Base-by-base conservation (phyloP, 2,329 filamentous ascomycete species). In the Cladosporium phlei region DNA sequence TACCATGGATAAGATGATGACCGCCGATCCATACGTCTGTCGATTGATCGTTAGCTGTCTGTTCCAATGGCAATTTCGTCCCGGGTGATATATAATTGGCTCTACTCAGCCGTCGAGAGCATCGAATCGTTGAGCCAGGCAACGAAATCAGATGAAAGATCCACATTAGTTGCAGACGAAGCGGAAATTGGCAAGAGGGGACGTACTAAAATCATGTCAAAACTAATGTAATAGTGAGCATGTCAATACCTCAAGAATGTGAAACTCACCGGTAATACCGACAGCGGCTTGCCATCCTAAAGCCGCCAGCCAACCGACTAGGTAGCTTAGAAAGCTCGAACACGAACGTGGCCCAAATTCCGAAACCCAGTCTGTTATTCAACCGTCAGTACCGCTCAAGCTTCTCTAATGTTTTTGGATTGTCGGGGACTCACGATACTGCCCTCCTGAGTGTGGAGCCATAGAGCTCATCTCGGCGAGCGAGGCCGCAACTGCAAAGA, bases 401-500 rank as follows among this genome's bases (percentile, higher is more conserved):
- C 5, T 8, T n/a, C 5, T n/a, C 28, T 24, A 16, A 5, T 7
- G 11, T 16, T 5, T 9, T 19, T 4, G 35, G 2, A 16, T 16
- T 10, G 24, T n/a, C n/a, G 2, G 6, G 16, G 14, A 37, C 42
- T 37, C 17, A 45, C 42, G 48, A 22, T 54, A 62, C 32, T 61
- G 55, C 16, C 59, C 63, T 19, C 62, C 62, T 21, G 56, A 53
- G 10, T 58, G 64, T 0, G 62, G 59, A 8, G 59, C 59, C 60
- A 61, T 63, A 11, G 52, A 57, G n/a, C 52, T 57, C 55, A 64
- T 61, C 49, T 66, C 63, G 3, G 62, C 60, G 9, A 66, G 46
- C 25, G 53, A 56, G 6, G 55, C 56, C 6, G 58, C 58, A 30
- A 64, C 56, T 3, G 54, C 57, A n/a, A 54, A 50, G 38, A 59